phyloP scores from a whole-genome alignment of 2,329 filamentous ascomycete genomes.

The Epichloe coenophiala region DNA sequence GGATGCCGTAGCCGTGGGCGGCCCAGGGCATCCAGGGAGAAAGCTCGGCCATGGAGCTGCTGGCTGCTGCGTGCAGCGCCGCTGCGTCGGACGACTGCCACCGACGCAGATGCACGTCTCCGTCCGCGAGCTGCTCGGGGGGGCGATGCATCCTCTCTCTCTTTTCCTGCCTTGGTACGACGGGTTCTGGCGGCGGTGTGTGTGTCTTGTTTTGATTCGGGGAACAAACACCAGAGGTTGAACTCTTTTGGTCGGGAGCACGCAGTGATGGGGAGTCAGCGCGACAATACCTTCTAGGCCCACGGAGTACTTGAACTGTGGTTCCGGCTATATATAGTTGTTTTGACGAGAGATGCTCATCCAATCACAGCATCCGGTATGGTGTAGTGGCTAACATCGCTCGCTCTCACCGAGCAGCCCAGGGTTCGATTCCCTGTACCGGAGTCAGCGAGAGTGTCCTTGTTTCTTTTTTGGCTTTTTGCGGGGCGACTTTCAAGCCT shows the following conservation, averaged over 20 bases:
- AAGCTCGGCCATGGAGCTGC: slow-evolving; percentile 7
- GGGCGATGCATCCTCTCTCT: background rate
- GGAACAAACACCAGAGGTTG: too few species aligned
- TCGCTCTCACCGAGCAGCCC: slow-evolving; percentile 24
- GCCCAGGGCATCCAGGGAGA: slow-evolving; percentile 10
- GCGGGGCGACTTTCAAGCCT: too few species aligned
- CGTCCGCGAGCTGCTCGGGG: slow-evolving; percentile 7
- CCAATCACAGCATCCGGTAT: slow-evolving; percentile 14
- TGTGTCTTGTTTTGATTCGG: too few species aligned
- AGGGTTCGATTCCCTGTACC: slow-evolving; percentile 23
- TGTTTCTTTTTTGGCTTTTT: too few species aligned
- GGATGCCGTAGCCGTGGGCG: slow-evolving; percentile 5
- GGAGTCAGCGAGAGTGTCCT: slow-evolving; percentile 7
- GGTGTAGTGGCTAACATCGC: slow-evolving; percentile 25
- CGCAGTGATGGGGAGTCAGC: too few species aligned
- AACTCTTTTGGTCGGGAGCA: too few species aligned
- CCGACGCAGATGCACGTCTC: slow-evolving; percentile 6
- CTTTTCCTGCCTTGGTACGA: too few species aligned
- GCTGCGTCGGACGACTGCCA: slow-evolving; percentile 7
- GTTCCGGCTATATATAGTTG: too few species aligned
- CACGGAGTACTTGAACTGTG: too few species aligned
- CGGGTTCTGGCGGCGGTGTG: too few species aligned
- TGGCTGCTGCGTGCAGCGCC: slow-evolving; percentile 4
- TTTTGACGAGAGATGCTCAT: rapidly evolving
- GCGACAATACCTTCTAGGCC: too few species aligned